These are phyloP conservation scores for Kockovaella imperatae DNA, from an alignment of 768 basidiomycete genomes.

Conservation along the genomic window DNA sequence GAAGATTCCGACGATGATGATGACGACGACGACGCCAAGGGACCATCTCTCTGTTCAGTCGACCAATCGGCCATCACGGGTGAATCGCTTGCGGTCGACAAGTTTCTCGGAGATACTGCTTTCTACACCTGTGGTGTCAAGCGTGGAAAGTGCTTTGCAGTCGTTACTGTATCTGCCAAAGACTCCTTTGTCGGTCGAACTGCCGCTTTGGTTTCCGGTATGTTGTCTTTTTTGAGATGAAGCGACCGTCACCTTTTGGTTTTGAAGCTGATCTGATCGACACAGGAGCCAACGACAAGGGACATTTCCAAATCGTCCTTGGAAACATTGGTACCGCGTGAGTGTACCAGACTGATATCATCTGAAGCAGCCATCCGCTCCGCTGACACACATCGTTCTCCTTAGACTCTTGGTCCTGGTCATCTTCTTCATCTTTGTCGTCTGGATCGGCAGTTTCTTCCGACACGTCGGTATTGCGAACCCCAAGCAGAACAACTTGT, in stretches of 20 bases:
- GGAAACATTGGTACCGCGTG: slow-evolving; percentile 47
- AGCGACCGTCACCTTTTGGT: background rate
- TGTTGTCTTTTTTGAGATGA: slow-evolving; percentile 7
- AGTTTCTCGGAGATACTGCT: slow-evolving; percentile 48
- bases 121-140: slow-evolving; percentile 47
- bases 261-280: background rate
- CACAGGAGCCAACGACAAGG: slow-evolving; percentile 43
- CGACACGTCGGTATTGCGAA: slow-evolving; percentile 44
- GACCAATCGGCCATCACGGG: slow-evolving; percentile 52
- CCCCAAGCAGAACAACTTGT: slow-evolving; percentile 49
- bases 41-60: slow-evolving; percentile 47
- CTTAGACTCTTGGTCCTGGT: slow-evolving; percentile 49
- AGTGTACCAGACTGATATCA: background rate
- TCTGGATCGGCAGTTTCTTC: slow-evolving; percentile 52
- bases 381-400: background rate
- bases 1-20: slow-evolving; percentile 37
- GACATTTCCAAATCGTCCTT: slow-evolving; percentile 51
- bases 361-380: background rate
- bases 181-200: slow-evolving; percentile 50
- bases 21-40: slow-evolving; percentile 44
- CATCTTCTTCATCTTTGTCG: slow-evolving; percentile 47
- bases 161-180: slow-evolving; percentile 47
- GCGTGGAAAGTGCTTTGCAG: slow-evolving; percentile 40
- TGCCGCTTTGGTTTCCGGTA: slow-evolving; percentile 48
- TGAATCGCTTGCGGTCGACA: slow-evolving; percentile 51